These are phyloP conservation scores for Chlorella sp. DNA, from an alignment of 139 green algal species.

Conservation along the genomic window DNA sequence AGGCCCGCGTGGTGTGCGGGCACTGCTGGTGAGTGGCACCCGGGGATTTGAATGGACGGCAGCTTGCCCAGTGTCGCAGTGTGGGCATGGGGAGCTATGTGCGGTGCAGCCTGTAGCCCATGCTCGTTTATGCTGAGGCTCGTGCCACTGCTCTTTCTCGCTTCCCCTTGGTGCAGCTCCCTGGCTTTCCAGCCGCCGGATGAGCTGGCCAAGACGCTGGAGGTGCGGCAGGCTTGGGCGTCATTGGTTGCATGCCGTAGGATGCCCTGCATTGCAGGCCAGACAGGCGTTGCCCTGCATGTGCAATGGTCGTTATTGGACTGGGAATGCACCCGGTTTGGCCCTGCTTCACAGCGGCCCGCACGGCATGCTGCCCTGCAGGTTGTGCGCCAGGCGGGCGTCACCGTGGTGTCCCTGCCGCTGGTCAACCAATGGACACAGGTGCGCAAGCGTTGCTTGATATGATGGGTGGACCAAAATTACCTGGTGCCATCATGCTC, in stretches of 20 bases:
- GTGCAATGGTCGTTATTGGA: too few species aligned
- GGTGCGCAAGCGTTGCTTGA: too few species aligned
- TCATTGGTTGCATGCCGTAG: too few species aligned
- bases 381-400: slow-evolving; percentile 41
- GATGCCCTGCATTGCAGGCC: not conserved
- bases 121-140: too few species aligned
- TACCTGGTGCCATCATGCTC: too few species aligned
- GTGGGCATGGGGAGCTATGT: too few species aligned
- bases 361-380: slow-evolving; percentile 48
- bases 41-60: too few species aligned
- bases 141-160: too few species aligned
- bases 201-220: slow-evolving; percentile 58
- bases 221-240: not conserved
- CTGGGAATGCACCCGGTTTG: too few species aligned
- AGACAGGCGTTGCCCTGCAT: slow-evolving; percentile 55
- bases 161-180: slow-evolving; percentile 49
- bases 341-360: too few species aligned
- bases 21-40: slow-evolving; percentile 71
- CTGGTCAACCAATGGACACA: slow-evolving; percentile 81
- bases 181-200: slow-evolving; percentile 59
- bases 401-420: slow-evolving; percentile 75
- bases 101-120: too few species aligned
- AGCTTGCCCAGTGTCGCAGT: not conserved
- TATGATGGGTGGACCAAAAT: too few species aligned
- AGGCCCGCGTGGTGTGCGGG: slow-evolving; percentile 76